These are phyloP conservation scores for Holtermannia corniformis DNA, from an alignment of 768 basidiomycete genomes.

Conservation along the genomic window DNA sequence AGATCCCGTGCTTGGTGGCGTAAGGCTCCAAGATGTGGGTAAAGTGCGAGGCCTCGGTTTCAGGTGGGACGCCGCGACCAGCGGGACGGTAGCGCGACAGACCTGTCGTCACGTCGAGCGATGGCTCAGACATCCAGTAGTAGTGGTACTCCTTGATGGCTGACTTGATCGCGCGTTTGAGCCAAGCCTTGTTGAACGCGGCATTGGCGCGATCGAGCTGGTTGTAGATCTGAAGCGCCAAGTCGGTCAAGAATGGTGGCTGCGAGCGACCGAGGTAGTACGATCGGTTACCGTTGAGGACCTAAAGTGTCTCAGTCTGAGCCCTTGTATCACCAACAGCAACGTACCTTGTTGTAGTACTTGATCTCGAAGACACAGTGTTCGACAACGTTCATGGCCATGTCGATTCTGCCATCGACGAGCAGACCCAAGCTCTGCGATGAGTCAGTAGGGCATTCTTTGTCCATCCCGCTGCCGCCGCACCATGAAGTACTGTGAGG, in stretches of 20 bases:
- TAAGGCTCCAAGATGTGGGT: constrained; percentile 94
- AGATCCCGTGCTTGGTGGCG: constrained; percentile 82
- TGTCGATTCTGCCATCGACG: constrained; percentile 82
- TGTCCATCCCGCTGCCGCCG: constrained; percentile 1
- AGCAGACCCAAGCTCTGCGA: constrained; percentile 86
- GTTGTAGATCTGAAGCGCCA: constrained; percentile 96
- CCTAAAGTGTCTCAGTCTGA: neutral
- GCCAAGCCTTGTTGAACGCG: constrained; percentile 74
- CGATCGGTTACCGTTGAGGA: constrained; percentile 37
- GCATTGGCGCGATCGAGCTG: constrained; percentile 79
- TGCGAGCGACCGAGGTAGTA: constrained; percentile 89
- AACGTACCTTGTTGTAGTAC: constrained; percentile 72
- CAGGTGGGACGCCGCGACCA: constrained; percentile 91
- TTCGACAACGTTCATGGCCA: constrained; percentile 97
- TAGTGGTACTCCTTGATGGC: constrained; percentile 99
- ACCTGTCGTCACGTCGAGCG: constrained; percentile 88
- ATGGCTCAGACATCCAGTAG: constrained; percentile 89
- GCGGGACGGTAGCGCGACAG: constrained; percentile 89
- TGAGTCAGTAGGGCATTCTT: constrained; percentile 54
- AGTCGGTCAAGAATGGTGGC: constrained; percentile 96
- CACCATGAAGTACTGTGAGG: constrained; percentile 39
- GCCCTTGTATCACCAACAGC: neutral
- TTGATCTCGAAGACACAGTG: constrained; percentile 99
- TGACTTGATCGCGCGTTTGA: constrained; percentile 90
- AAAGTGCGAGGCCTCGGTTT: constrained; percentile 97